These are phyloP conservation scores for Xylaria acuta DNA, from an alignment of 495 filamentous ascomycete genomes.

Conservation along the genomic window DNA sequence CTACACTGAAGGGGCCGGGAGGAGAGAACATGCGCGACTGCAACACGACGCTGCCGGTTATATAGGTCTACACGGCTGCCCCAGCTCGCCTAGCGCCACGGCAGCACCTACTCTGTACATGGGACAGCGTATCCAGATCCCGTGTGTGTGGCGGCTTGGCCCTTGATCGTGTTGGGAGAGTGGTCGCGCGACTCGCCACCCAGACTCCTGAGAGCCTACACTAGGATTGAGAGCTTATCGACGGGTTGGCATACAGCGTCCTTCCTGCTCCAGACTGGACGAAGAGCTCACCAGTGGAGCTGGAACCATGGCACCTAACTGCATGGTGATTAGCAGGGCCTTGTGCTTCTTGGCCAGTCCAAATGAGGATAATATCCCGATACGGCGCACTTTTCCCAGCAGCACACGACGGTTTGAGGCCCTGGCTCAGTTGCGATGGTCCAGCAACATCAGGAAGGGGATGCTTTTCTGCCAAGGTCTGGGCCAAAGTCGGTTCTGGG, in stretches of 20 bases:
- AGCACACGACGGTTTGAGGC: not conserved
- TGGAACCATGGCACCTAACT: not conserved
- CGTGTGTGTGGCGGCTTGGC: slow-evolving; percentile 1
- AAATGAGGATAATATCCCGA: slow-evolving; percentile 18
- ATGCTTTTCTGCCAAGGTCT: slow-evolving; percentile 16
- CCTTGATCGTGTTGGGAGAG: not conserved
- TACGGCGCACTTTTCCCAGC: not conserved
- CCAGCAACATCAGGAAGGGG: not conserved
- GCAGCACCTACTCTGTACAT: not conserved
- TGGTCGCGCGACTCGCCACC: slow-evolving; percentile 6
- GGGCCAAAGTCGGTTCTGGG: slow-evolving; percentile 1
- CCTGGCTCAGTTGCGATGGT: not conserved
- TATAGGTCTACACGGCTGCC: not conserved
- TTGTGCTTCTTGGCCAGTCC: slow-evolving; percentile 2
- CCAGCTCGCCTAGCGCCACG: not conserved
- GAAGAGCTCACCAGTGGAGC: slow-evolving; percentile 6
- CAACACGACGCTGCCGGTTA: slow-evolving; percentile 20
- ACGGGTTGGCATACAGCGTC: slow-evolving; percentile 16
- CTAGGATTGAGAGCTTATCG: slow-evolving; percentile 16
- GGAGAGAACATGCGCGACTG: not conserved
- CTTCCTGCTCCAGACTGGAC: slow-evolving; percentile 14
- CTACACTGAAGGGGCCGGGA: slow-evolving; percentile 11
- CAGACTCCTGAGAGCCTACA: not conserved
- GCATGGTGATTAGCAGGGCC: slow-evolving; percentile 2
- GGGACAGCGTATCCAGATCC: slow-evolving; percentile 3